Base-by-base conservation (phyloP, 2,329 filamentous ascomycete species). In the Paracamarosporium sp. region DNA sequence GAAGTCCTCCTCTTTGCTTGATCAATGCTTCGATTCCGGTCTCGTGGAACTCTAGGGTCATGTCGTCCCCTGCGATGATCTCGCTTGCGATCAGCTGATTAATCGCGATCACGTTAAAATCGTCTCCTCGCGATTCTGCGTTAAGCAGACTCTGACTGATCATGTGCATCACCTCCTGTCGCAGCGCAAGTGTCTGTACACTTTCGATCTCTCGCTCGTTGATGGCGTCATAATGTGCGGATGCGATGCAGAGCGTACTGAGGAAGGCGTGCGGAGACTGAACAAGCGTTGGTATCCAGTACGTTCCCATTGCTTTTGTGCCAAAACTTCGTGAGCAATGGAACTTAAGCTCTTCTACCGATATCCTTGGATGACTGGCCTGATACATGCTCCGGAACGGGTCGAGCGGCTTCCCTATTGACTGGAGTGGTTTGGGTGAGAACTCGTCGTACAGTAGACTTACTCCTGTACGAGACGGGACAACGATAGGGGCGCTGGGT, bases 351-450 rank as follows among this genome's bases (percentile, higher is more conserved):
- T 61, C 47, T 40, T 76, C 71, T 1, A 76, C 70, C 3, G 70
- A 73, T 1, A 78, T 67, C 6, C 47, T 27, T 3, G 68, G 65
- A 53, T 73, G 61, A 12, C 50, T 62, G 2, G 69, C 63, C 43
- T 76, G 72, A 24, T 67, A 72, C 67, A 78, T 75, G 7, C 70
- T 74, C 1, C 56, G 38, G 50, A 78, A 78, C 0, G 75, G 75
- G 50, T 77, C 75, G 2, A 76, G 25, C 3, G 63, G 59, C 15
- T 67, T 65, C 17, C 73, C 74, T 15, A 76, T 59, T 2, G 71
- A 75, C n/a, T 53, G 30, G 13, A 75, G 65, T 0, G 67, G 60
- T 17, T 61, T 61, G 1, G 63, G 53, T 4, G 27, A 20, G 17
- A 40, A 20, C 1, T 54, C 28, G 38, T 74, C 66, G 55, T 71